Conservation (phyloP, 2,329 filamentous ascomycete species). For the Claviceps capensis region DNA sequence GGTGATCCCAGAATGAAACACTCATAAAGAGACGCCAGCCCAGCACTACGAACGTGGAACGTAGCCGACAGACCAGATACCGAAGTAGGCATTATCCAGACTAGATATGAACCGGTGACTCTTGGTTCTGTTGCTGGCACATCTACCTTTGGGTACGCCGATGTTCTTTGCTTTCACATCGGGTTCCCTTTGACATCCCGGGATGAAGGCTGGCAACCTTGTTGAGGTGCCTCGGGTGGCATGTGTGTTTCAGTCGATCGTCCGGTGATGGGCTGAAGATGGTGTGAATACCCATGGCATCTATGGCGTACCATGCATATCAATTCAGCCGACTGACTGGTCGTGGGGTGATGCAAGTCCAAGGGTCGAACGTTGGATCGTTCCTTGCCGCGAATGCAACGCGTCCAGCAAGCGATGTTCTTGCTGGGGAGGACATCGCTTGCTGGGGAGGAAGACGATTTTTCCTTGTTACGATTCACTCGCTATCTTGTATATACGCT, state of each 20-base stretch:
- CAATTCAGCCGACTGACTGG: neutral
- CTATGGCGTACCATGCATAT: neutral
- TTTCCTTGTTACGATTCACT: neutral
- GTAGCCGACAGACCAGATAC: no score
- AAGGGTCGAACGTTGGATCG: neutral
- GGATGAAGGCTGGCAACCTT: neutral
- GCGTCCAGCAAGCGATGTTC: neutral
- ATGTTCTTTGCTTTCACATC: no score
- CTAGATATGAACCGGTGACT: no score
- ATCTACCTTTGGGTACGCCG: no score
- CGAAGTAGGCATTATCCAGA: no score
- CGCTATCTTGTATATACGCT: no score
- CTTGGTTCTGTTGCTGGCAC: no score
- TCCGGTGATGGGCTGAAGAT: neutral
- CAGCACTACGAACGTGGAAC: no score
- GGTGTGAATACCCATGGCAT: neutral
- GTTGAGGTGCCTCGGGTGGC: neutral
- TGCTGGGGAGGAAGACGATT: neutral
- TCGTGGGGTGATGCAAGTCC: neutral
- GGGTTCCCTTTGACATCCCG: neutral
- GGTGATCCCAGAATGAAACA: no score
- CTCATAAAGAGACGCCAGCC: no score
- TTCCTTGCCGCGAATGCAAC: neutral
- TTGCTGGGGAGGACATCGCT: neutral
- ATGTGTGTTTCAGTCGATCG: neutral